These are phyloP conservation scores for Candida yuanshanica DNA, from an alignment of 805 yeast genomes.

Conservation along the genomic window DNA sequence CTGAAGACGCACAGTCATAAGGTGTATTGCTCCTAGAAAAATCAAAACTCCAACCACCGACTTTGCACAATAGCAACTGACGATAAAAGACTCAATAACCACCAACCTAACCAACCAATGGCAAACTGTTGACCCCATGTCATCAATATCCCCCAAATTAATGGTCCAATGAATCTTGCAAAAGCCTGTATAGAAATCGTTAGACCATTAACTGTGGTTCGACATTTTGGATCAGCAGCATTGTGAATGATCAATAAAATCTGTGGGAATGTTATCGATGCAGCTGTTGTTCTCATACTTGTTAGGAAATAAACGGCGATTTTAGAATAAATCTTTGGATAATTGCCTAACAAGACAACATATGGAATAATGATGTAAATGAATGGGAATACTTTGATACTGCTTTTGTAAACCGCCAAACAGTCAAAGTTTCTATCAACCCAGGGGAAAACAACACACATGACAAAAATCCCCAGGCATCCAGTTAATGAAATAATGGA, in stretches of 20 bases:
- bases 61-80: background rate
- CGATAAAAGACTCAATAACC: background rate
- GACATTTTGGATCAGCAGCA: background rate
- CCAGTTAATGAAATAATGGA: conserved; percentile 46
- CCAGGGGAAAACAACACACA: conserved; percentile 45
- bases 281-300: background rate
- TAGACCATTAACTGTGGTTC: background rate
- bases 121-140: conserved; percentile 1
- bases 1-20: no score
- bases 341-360: conserved; percentile 35
- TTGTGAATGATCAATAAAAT: background rate
- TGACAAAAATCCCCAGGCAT: conserved; percentile 42
- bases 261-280: background rate
- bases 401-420: conserved; percentile 35
- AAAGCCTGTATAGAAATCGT: background rate
- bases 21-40: background rate
- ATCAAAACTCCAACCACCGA: background rate
- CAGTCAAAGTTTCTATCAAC: conserved; percentile 44
- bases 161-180: background rate
- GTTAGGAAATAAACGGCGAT: conserved; percentile 16
- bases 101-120: background rate
- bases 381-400: conserved; percentile 38
- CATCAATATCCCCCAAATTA: background rate
- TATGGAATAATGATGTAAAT: conserved; percentile 43
- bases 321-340: conserved; percentile 4